phyloP scores from a whole-genome alignment of 169 alveolate genomes.

The Babesia sp. region DNA sequence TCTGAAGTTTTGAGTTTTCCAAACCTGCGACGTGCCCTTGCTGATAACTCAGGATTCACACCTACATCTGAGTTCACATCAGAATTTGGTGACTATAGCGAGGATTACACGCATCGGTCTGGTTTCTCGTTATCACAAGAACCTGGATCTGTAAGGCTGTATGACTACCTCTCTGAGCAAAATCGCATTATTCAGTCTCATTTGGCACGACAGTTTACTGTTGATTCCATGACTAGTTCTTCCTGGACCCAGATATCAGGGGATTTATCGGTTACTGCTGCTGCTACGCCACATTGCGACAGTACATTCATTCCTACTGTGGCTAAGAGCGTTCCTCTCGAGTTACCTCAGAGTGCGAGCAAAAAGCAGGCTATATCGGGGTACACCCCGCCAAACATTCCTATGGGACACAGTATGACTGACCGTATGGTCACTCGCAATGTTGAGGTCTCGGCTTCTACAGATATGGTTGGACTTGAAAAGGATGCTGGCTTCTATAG shows the following conservation, averaged over 20 bases:
- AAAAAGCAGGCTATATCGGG: too few relatives aligned
- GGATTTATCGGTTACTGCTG: too few relatives aligned
- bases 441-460: too few relatives aligned
- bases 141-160: slow-evolving; percentile 12
- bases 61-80: neutral
- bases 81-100: slow-evolving; percentile 1
- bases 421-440: too few relatives aligned
- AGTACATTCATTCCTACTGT: neutral
- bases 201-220: slow-evolving; percentile 23
- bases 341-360: too few relatives aligned
- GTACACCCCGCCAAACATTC: too few relatives aligned
- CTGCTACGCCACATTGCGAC: neutral
- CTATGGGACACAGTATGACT: too few relatives aligned
- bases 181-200: slow-evolving; percentile 34
- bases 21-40: neutral
- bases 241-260: slow-evolving; percentile 15
- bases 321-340: neutral
- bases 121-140: neutral
- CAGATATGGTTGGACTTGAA: too few relatives aligned
- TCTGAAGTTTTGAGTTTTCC: neutral
- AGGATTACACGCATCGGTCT: slow-evolving; percentile 9
- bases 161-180: slow-evolving; percentile 51
- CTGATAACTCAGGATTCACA: slow-evolving; percentile 1
- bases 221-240: slow-evolving; percentile 10
- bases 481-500: too few relatives aligned